These are phyloP conservation scores for Pachyrhizus erosus DNA, from an alignment of 306 rosid genomes.

Conservation along the genomic window DNA sequence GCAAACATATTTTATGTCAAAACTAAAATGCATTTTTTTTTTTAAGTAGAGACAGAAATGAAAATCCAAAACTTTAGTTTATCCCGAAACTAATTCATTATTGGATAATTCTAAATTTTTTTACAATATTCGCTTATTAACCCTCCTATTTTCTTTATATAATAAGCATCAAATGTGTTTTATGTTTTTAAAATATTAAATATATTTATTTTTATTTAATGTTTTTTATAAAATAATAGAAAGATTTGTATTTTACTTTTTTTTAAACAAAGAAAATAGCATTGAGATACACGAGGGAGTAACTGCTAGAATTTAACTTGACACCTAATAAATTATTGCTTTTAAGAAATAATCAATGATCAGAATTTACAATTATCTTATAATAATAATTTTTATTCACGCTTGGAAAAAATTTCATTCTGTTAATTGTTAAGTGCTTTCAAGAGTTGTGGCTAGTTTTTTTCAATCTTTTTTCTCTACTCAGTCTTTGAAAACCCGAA, in stretches of 20 bases:
- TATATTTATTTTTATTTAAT: neutral
- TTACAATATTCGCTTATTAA: neutral
- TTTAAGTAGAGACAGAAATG: neutral
- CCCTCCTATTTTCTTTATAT: neutral
- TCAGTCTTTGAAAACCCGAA: slow-evolving; percentile 28
- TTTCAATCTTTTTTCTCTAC: neutral
- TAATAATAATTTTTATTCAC: too few relatives aligned
- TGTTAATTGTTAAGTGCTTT: neutral
- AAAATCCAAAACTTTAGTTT: neutral
- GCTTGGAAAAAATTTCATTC: neutral
- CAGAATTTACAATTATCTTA: neutral
- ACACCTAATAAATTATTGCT: neutral
- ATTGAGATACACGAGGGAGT: neutral
- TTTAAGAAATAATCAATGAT: neutral
- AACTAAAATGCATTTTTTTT: too few relatives aligned
- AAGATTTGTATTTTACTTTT: too few relatives aligned
- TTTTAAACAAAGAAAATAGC: neutral
- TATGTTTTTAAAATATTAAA: neutral
- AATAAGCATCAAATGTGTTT: neutral
- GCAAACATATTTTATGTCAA: too few relatives aligned
- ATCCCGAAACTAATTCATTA: neutral
- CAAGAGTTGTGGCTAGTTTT: neutral
- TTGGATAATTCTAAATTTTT: neutral
- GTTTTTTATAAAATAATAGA: too few relatives aligned
- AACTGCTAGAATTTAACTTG: neutral